phyloP scores from a whole-genome alignment of 495 filamentous ascomycete genomes.

The Penicillium goetzii region DNA sequence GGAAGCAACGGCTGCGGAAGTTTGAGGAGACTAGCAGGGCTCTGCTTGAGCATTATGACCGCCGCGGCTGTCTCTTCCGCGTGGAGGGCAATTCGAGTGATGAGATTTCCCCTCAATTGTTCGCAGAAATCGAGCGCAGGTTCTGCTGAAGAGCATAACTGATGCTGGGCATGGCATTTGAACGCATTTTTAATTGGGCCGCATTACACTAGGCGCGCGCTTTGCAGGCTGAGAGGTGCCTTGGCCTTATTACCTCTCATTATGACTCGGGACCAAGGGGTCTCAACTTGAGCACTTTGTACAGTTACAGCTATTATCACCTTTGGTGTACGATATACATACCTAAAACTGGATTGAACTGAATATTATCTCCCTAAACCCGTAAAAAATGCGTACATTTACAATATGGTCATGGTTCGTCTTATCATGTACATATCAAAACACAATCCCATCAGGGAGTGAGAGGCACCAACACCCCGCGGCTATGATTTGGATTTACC shows the following conservation, averaged over 20 bases:
- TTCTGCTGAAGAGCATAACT: slow-evolving; percentile 57
- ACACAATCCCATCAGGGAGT: slow-evolving; percentile 1
- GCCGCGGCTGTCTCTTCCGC: slow-evolving; percentile 82
- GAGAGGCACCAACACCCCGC: background rate
- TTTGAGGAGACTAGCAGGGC: slow-evolving; percentile 87
- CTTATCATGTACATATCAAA: slow-evolving; percentile 21
- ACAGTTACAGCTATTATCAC: slow-evolving; percentile 19
- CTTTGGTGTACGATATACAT: slow-evolving; percentile 26
- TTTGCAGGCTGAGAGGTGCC: slow-evolving; percentile 2
- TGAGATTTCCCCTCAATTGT: slow-evolving; percentile 88
- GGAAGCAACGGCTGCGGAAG: slow-evolving; percentile 73
- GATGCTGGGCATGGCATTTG: slow-evolving; percentile 20
- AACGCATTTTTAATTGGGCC: slow-evolving; percentile 28
- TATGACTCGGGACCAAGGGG: slow-evolving; percentile 9
- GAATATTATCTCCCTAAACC: background rate
- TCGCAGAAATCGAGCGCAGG: slow-evolving; percentile 73
- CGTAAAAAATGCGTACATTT: background rate
- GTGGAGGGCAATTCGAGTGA: slow-evolving; percentile 87
- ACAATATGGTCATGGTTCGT: slow-evolving; percentile 16
- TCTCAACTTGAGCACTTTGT: slow-evolving; percentile 11
- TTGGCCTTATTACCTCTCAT: slow-evolving; percentile 23
- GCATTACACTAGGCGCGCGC: slow-evolving; percentile 5
- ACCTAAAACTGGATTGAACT: slow-evolving; percentile 7
- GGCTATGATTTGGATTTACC: slow-evolving; percentile 28
- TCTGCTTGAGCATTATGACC: slow-evolving; percentile 85